Percentiles rank a stretch among this genome's conserved stretches.
Conservation (phyloP, 495 filamentous ascomycete species). For the Penicillium diatomitis region DNA sequence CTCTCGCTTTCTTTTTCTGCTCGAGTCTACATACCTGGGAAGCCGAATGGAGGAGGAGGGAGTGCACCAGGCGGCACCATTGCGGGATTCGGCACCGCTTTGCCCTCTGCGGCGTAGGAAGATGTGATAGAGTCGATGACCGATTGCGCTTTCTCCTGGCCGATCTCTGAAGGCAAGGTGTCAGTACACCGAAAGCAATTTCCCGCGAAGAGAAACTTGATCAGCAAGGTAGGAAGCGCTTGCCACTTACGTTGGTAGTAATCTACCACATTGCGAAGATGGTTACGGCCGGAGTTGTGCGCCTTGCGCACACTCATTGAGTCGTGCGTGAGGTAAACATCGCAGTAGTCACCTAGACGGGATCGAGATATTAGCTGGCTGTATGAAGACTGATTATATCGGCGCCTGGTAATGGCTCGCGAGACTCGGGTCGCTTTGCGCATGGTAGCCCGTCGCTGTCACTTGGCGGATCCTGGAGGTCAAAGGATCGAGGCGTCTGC, state of each 20-base stretch:
- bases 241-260: slow-evolving; percentile 82
- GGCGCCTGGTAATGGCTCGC: no score
- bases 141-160: slow-evolving; percentile 94
- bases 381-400: not conserved
- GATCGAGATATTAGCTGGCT: slow-evolving; percentile 4
- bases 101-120: slow-evolving; percentile 89
- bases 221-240: no score
- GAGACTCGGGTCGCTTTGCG: no score
- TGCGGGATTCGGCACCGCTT: slow-evolving; percentile 75
- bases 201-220: no score
- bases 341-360: slow-evolving; percentile 88
- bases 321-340: slow-evolving; percentile 99
- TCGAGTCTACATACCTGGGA: slow-evolving; percentile 40
- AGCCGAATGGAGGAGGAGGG: slow-evolving; percentile 45
- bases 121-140: slow-evolving; percentile 96
- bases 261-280: slow-evolving; percentile 91
- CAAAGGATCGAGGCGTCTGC: no score
- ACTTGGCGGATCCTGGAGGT: no score
- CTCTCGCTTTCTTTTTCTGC: no score
- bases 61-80: slow-evolving; percentile 45
- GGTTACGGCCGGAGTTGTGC: slow-evolving; percentile 93
- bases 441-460: no score
- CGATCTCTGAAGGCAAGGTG: slow-evolving; percentile 61
- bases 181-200: not conserved
- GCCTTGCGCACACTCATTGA: slow-evolving; percentile 99